phyloP scores from a whole-genome alignment of 176 grass and related monocot species.

The Areca catechu region DNA sequence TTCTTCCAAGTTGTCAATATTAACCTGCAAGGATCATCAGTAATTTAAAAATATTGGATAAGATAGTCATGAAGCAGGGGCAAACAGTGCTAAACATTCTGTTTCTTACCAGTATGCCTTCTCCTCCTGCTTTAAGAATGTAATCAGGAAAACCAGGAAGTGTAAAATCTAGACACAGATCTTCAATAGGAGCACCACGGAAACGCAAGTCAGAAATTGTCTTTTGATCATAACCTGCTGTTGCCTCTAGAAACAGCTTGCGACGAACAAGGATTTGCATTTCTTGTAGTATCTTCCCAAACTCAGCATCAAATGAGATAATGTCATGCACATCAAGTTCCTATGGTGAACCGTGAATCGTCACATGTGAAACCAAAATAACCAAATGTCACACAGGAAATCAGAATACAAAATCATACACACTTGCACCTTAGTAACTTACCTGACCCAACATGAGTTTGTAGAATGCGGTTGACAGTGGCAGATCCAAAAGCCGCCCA shows the following conservation, averaged over 20 bases:
- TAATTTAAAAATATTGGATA: slow-evolving; percentile 8
- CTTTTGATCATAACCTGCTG: slow-evolving; percentile 24
- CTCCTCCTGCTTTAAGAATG: slow-evolving; percentile 57
- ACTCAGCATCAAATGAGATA: slow-evolving; percentile 59
- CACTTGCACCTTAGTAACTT: slow-evolving; percentile 12
- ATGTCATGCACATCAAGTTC: slow-evolving; percentile 84
- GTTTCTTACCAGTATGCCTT: slow-evolving; percentile 39
- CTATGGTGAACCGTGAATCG: slow-evolving; percentile 7
- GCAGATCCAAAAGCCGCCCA: slow-evolving; percentile 75
- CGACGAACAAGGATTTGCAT: slow-evolving; percentile 54
- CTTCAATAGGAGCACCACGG: slow-evolving; percentile 56
- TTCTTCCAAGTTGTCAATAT: slow-evolving; percentile 73
- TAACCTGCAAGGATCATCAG: slow-evolving; percentile 36
- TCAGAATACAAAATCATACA: no score
- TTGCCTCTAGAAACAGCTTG: slow-evolving; percentile 37
- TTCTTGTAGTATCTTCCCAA: slow-evolving; percentile 85
- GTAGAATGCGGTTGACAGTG: slow-evolving; percentile 74
- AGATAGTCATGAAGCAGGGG: no score
- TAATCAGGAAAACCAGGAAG: slow-evolving; percentile 87
- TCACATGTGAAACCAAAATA: slow-evolving; percentile 16
- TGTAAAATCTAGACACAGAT: slow-evolving; percentile 74
- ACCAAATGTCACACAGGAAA: neutral
- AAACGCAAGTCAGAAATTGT: slow-evolving; percentile 38
- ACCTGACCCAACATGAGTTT: slow-evolving; percentile 76
- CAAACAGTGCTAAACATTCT: neutral